phyloP scores from a whole-genome alignment of 139 green algal species.

The Picochlorum sp. region DNA sequence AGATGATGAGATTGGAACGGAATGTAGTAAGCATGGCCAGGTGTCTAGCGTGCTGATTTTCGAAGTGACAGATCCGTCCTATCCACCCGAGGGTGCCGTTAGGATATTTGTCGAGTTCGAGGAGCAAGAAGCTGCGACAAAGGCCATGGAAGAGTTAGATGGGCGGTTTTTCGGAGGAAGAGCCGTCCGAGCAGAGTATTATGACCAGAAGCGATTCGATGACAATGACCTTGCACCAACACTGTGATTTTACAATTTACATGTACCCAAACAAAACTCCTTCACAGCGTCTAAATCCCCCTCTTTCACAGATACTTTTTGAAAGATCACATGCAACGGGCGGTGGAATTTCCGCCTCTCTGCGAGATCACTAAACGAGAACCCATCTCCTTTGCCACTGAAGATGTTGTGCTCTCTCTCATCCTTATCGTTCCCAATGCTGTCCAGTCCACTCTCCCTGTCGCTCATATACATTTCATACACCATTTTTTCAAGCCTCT shows the following conservation, averaged over 20 bases:
- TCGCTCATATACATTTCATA: conserved; percentile 23
- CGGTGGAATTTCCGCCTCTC: conserved; percentile 2
- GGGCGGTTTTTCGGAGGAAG: conserved; percentile 79
- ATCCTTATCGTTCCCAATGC: neutral
- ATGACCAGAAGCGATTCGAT: conserved; percentile 69
- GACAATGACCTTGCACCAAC: conserved; percentile 59
- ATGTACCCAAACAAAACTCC: neutral
- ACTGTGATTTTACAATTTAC: too few species aligned
- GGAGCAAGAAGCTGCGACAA: neutral
- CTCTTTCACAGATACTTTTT: neutral
- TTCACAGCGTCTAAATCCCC: neutral
- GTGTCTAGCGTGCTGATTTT: conserved; percentile 80
- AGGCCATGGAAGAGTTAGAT: conserved; percentile 59
- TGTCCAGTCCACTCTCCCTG: neutral
- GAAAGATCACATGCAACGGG: neutral
- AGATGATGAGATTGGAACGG: conserved; percentile 83
- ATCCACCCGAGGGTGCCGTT: conserved; percentile 58
- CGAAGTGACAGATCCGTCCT: conserved; percentile 69
- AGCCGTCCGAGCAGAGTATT: conserved; percentile 72
- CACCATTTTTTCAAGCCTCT: conserved; percentile 82
- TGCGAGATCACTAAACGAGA: conserved; percentile 1
- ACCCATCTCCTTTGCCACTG: neutral
- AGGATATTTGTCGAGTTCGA: conserved; percentile 88
- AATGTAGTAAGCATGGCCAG: conserved; percentile 84
- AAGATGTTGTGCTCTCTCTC: neutral